phyloP scores from a whole-genome alignment of 2,329 filamentous ascomycete genomes.

The Penicillium sp. region DNA sequence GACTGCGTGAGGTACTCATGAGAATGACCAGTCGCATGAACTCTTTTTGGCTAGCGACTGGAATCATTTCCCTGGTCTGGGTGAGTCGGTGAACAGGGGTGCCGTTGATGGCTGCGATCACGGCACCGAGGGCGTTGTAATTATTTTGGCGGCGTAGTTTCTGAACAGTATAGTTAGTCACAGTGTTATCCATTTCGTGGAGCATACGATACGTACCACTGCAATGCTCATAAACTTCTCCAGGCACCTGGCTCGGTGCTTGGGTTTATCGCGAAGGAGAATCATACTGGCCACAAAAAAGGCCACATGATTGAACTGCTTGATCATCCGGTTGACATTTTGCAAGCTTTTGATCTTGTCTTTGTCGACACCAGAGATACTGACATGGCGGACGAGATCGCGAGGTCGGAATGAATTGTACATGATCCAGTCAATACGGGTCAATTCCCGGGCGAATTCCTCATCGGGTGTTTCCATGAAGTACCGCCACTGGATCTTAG shows the following conservation, averaged over 20 bases:
- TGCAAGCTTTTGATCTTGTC: conserved; percentile 72
- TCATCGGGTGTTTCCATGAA: conserved; percentile 88
- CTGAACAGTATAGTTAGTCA: conserved; percentile 39
- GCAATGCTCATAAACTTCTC: conserved; percentile 97
- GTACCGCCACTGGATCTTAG: conserved; percentile 85
- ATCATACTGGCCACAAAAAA: conserved; percentile 84
- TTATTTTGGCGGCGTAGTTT: conserved; percentile 92
- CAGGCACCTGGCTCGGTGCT: conserved; percentile 87
- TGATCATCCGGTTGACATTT: conserved; percentile 93
- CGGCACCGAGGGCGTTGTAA: conserved; percentile 93
- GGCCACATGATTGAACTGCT: conserved; percentile 86
- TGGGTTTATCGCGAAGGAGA: conserved; percentile 90
- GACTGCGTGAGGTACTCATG: conserved; percentile 90
- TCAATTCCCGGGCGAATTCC: conserved; percentile 87
- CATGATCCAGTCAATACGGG: conserved; percentile 97
- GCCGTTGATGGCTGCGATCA: conserved; percentile 90
- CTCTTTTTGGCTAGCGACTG: conserved; percentile 74
- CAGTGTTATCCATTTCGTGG: background rate
- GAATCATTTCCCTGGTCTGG: conserved; percentile 78
- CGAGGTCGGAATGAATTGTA: conserved; percentile 93
- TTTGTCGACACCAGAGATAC: conserved; percentile 62
- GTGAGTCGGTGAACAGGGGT: conserved; percentile 82
- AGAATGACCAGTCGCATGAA: conserved; percentile 88
- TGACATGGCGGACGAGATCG: conserved; percentile 91
- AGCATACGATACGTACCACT: conserved; percentile 43